These are phyloP conservation scores for Diaporthe citriasiana DNA, from an alignment of 2,329 filamentous ascomycete species.

Conservation along the genomic window DNA sequence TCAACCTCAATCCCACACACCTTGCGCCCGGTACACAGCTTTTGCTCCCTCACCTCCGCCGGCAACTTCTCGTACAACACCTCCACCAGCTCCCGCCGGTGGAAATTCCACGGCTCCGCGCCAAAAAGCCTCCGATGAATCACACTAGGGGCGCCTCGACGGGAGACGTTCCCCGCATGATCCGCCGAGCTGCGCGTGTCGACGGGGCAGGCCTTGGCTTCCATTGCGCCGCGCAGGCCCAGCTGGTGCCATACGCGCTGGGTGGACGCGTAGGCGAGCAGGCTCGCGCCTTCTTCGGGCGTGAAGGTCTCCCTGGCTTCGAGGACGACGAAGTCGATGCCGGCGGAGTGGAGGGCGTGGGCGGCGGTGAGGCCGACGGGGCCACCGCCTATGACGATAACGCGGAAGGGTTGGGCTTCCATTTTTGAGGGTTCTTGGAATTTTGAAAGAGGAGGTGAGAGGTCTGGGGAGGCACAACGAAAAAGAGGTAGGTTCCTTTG, in stretches of 20 bases:
- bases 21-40: background rate
- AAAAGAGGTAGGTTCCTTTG: background rate
- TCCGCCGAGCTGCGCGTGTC: slow-evolving; percentile 12
- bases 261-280: slow-evolving; percentile 25
- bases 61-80: slow-evolving; percentile 6
- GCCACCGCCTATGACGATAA: slow-evolving; percentile 51
- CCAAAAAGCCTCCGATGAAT: slow-evolving; percentile 7
- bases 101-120: slow-evolving; percentile 25
- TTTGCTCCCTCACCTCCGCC: background rate
- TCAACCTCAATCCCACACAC: slow-evolving; percentile 25
- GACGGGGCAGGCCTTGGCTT: slow-evolving; percentile 3
- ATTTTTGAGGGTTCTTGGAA: background rate
- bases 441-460: background rate
- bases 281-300: slow-evolving; percentile 30
- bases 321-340: slow-evolving; percentile 56
- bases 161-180: background rate
- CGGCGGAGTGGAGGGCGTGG: slow-evolving; percentile 48
- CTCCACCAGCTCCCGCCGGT: slow-evolving; percentile 23
- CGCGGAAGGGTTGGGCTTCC: slow-evolving; percentile 36
- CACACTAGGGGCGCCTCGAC: background rate
- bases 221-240: slow-evolving; percentile 1
- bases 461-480: background rate
- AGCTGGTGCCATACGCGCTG: slow-evolving; percentile 33
- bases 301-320: slow-evolving; percentile 46
- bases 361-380: slow-evolving; percentile 50